Conservation (phyloP, 1,139 yeast genomes). For the Suhomyces taliae region DNA sequence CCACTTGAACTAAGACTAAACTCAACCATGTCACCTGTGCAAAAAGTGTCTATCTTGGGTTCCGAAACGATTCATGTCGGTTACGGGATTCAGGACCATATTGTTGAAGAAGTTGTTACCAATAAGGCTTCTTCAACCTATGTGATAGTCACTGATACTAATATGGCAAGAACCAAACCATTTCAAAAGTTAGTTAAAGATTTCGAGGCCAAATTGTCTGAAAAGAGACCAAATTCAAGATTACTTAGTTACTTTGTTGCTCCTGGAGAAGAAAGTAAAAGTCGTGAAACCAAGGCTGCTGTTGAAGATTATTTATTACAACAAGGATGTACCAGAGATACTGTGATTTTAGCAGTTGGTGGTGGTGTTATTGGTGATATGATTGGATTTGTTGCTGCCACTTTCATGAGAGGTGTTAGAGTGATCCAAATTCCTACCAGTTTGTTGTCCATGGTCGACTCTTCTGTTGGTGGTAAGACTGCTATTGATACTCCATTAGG, state of each 20-base stretch:
- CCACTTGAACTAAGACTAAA: not conserved
- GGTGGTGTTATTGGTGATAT: conserved; percentile 99
- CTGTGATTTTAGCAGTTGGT: conserved; percentile 91
- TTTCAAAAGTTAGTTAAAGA: conserved; percentile 37
- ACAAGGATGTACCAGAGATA: conserved; percentile 95
- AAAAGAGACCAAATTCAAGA: conserved; percentile 52
- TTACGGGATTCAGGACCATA: conserved; percentile 73
- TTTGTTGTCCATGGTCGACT: conserved; percentile 94
- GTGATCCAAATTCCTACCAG: conserved; percentile 95
- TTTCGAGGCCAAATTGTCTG: conserved; percentile 32
- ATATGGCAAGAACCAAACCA: conserved; percentile 71
- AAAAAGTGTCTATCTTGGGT: conserved; percentile 75
- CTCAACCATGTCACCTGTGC: conserved; percentile 29
- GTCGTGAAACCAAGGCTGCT: conserved; percentile 83
- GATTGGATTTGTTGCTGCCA: conserved; percentile 98
- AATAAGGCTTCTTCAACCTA: conserved; percentile 82
- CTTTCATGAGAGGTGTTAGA: conserved; percentile 98
- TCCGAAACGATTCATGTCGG: conserved; percentile 89
- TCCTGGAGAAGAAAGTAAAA: conserved; percentile 94
- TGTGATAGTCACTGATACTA: conserved; percentile 84
- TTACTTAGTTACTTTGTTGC: conserved; percentile 72
- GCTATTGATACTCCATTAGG: conserved; percentile 98
- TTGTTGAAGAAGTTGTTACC: conserved; percentile 65
- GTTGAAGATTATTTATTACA: conserved; percentile 86
- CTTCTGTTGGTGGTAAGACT: conserved; percentile 97